Base-by-base conservation (phyloP, 2,329 filamentous ascomycete species). In the Chaetomiaceae sp. region DNA sequence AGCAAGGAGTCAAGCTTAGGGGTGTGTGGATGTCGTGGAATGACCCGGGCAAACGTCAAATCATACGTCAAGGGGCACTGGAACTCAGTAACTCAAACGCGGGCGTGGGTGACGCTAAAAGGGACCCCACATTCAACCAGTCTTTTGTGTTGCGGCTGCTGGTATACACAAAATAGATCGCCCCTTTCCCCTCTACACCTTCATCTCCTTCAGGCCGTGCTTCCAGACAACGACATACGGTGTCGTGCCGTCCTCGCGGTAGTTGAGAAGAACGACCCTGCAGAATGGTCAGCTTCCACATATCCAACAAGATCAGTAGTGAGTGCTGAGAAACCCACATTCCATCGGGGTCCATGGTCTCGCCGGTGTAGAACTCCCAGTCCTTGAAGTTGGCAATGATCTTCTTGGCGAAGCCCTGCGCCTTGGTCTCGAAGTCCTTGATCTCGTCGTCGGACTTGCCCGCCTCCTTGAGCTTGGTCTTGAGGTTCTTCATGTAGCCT, bases 211-310 rank as follows among this genome's bases (percentile, higher is more conserved):
- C 56, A 97, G 72, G 65, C 91, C 93, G 74, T 96, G 86, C 82
- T 97, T 96, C 91, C 90, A 97, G 74, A 94, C 73, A 58, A 81
- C 86, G 62, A 95, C 76, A 67, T 79, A 98, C 51, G 93, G 93
- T 46, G 91, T 97, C 59, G 84, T 69, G 68, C 93, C 93, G 62
- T 97, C 93, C 69, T 95, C 90, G 62, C 93, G 91, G 81, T 95
- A 98, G 80, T 96, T 94, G 66, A 96, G 85, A 58, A 96, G 86
- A 57, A 90, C 76, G 61, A 95, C 76, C 82, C 86, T 90, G 54
- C 9, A n/a, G n/a, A n/a, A n/a, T n/a, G n/a, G 32, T 3, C 6
- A 45, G 43, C n/a, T 55, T 15, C 52, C 27, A 24, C 9, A 15
- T 7, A 9, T 24, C 18, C 9, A 39, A 11, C 8, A 14, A 3